Base-by-base conservation (phyloP, 495 filamentous ascomycete species). In the Darksidea phi region DNA sequence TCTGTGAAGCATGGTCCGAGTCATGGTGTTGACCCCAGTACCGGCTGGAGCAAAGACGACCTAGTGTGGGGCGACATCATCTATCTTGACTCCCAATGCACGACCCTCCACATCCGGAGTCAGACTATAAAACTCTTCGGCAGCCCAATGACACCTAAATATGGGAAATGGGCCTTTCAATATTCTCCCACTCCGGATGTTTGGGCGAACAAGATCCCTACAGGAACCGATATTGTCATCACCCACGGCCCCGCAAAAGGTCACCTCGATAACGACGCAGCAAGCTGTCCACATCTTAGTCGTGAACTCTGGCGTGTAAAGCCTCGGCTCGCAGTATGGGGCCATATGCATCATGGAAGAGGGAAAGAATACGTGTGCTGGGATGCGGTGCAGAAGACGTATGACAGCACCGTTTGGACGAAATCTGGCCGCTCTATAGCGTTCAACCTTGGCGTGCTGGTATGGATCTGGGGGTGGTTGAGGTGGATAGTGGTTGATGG, bases 251-350 rank as follows among this genome's bases (percentile, higher is more conserved):
- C 86, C n/a, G 77, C 86, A 58, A 79, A 81, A 67, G 76, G 83
- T 63, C 92, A 97, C 69, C 83, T 88, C 10, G 67, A 70, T 57
- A 82, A 76, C 1, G 76, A 88, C 38, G 41, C 77, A 42, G 78
- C 76, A 20, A 93, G 92, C 24, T 94, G 89, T 68, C 82, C 84
- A 13, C 82, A 77, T 21, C 80, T 96, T 3, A 79, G 93, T 0
- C 74, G 81, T 17, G 89, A 93, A 61, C 63, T 89, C 21, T 95
- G 90, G 89, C 79, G 82, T 26, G 83, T 91, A 20, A 84, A 82
- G 57, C 91, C 92, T 4, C 76, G 76, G 37, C 75, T 96, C 6
- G 92, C 96, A 70, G 80, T 96, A 54, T 95, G 94, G 73, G 92
- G 91, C 5, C 92, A 97, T 68, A 79, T 93, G 23, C 93, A 97